These are phyloP conservation scores for Eucalyptus leucophloia DNA, from an alignment of 345 rosid genomes.

Conservation along the genomic window DNA sequence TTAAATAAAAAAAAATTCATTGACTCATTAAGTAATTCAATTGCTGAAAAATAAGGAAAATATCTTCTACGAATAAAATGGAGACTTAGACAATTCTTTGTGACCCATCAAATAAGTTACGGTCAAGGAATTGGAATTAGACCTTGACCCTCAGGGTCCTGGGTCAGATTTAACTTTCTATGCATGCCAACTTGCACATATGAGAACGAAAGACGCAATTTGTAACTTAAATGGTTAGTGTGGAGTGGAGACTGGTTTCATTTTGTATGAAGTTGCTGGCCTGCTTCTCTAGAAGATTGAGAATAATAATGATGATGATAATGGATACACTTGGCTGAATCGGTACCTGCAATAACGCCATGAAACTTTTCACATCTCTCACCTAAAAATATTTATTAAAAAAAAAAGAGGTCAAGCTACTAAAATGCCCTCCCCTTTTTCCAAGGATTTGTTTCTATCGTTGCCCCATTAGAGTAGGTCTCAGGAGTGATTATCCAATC, in stretches of 20 bases:
- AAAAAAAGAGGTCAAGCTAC: background rate
- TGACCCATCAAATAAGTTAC: background rate
- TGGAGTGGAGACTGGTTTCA: background rate
- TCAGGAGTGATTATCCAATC: too few relatives aligned
- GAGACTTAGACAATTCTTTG: background rate
- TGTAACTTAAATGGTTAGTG: background rate
- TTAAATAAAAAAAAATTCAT: too few relatives aligned
- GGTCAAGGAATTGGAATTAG: background rate
- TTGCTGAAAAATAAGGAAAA: background rate
- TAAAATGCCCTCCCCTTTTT: background rate
- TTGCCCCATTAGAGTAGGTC: background rate
- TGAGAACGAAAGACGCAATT: background rate
- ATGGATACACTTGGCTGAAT: background rate
- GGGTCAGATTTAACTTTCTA: background rate
- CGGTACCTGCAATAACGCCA: background rate
- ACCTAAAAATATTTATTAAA: background rate
- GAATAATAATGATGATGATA: background rate
- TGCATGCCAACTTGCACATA: background rate
- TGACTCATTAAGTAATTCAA: background rate
- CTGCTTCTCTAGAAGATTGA: background rate
- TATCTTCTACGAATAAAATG: too few relatives aligned
- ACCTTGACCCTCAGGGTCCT: background rate
- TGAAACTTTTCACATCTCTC: background rate
- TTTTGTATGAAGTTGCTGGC: background rate
- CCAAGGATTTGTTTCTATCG: background rate